Conservation (phyloP, 2,329 filamentous ascomycete species). For the Tolypocladium capitatum region DNA sequence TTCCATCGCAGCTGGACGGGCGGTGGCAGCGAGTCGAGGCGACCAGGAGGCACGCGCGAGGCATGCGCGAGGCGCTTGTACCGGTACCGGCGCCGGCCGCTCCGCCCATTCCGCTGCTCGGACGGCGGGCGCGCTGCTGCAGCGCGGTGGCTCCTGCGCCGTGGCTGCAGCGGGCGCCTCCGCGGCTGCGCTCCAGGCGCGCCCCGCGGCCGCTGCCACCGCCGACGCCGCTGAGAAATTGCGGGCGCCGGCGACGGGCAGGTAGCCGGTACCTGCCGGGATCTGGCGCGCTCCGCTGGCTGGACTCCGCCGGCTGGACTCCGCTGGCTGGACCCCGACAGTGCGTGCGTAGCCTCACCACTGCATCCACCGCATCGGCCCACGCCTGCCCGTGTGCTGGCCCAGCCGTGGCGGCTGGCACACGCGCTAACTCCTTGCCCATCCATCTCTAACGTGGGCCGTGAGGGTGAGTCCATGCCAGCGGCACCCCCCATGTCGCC, state of each 20-base stretch:
- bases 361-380: too few relatives aligned
- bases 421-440: slow-evolving; percentile 1
- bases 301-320: too few relatives aligned
- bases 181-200: not conserved
- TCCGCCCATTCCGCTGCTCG: not conserved
- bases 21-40: not conserved
- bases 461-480: not conserved
- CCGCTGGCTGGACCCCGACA: not conserved
- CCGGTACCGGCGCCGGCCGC: not conserved
- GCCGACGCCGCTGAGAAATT: not conserved
- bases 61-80: not conserved
- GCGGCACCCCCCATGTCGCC: not conserved
- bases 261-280: too few relatives aligned
- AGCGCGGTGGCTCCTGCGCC: not conserved
- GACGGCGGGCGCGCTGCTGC: not conserved
- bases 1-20: not conserved
- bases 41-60: too few relatives aligned
- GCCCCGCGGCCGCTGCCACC: not conserved
- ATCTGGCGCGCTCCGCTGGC: too few relatives aligned
- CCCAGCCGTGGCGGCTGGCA: slow-evolving; percentile 1
- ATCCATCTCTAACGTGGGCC: not conserved
- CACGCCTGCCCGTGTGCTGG: too few relatives aligned
- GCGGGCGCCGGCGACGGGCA: too few relatives aligned
- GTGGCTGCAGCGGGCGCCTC: not conserved
- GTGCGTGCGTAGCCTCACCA: not conserved